Conservation (phyloP, 371 early-diverging fungal genomes). For the Parasitella parasitica region DNA sequence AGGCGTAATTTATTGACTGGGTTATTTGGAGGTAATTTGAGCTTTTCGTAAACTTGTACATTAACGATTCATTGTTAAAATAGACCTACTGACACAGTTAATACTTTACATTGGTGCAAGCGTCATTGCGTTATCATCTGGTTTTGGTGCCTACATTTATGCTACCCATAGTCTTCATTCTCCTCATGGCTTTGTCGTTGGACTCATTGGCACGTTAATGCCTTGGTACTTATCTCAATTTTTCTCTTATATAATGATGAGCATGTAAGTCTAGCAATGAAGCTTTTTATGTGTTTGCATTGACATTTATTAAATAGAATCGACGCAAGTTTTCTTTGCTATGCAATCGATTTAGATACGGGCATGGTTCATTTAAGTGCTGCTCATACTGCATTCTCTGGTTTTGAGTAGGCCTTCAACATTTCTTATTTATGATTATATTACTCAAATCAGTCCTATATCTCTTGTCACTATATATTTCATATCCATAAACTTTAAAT, state of each 20-base stretch:
- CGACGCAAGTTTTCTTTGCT: slow-evolving; percentile 79
- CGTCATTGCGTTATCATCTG: slow-evolving; percentile 57
- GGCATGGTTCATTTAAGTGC: slow-evolving; percentile 58
- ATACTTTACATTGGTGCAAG: slow-evolving; percentile 55
- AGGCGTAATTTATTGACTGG: slow-evolving; percentile 72
- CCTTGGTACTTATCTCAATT: slow-evolving; percentile 71
- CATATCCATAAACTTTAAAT: too few relatives aligned
- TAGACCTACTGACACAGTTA: slow-evolving; percentile 57
- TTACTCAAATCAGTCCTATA: too few relatives aligned
- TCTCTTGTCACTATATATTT: too few relatives aligned
- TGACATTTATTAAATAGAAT: slow-evolving; percentile 44
- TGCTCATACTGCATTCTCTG: slow-evolving; percentile 30
- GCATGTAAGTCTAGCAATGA: slow-evolving; percentile 63
- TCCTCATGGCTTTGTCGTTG: slow-evolving; percentile 71
- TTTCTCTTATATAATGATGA: slow-evolving; percentile 69
- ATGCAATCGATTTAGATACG: slow-evolving; percentile 77
- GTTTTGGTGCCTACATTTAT: slow-evolving; percentile 66
- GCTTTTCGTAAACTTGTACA: background rate
- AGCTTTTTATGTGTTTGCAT: background rate
- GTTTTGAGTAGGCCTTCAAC: slow-evolving; percentile 15
- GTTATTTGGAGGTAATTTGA: slow-evolving; percentile 51
- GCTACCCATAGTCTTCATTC: slow-evolving; percentile 62
- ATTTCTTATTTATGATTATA: too few relatives aligned
- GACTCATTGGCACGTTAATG: slow-evolving; percentile 59
- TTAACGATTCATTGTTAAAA: background rate